phyloP scores from a whole-genome alignment of 2,329 filamentous ascomycete species.

The Piedraia hortae region DNA sequence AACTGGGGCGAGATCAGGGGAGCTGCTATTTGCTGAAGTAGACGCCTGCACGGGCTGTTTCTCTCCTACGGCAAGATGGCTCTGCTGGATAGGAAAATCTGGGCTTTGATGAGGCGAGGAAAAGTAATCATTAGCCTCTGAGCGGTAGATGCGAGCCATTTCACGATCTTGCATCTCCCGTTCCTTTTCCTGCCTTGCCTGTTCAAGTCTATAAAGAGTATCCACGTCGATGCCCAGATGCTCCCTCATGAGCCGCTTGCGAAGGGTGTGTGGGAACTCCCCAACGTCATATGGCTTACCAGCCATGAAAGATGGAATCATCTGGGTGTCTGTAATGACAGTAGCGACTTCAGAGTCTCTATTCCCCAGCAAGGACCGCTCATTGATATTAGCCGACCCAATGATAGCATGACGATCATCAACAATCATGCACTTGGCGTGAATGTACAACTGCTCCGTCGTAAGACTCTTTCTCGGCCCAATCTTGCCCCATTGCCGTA shows the following conservation, averaged over 20 bases:
- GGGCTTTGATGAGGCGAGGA: conserved; percentile 11
- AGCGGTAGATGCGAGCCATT: conserved; percentile 13
- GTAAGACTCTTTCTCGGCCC: conserved; percentile 56
- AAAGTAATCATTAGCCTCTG: conserved; percentile 6
- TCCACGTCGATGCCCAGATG: conserved; percentile 92
- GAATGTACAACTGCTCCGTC: conserved; percentile 92
- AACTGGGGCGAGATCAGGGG: conserved; percentile 1
- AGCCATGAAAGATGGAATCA: conserved; percentile 77
- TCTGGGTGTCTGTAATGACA: conserved; percentile 73
- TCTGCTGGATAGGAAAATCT: conserved; percentile 6
- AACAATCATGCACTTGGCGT: conserved; percentile 88
- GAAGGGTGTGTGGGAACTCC: conserved; percentile 73
- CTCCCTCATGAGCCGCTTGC: conserved; percentile 83
- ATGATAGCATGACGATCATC: conserved; percentile 86
- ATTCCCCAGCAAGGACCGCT: conserved; percentile 76
- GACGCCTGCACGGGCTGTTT: conserved; percentile 3
- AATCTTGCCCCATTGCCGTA: conserved; percentile 80
- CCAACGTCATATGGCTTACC: conserved; percentile 73
- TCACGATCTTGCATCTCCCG: conserved; percentile 34
- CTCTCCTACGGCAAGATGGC: conserved; percentile 5
- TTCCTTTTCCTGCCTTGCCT: conserved; percentile 5
- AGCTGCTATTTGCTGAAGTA: conserved; percentile 2
- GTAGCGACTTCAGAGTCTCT: conserved; percentile 82
- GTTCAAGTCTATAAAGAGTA: conserved; percentile 28
- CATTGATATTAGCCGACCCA: conserved; percentile 95